phyloP scores from a whole-genome alignment of 805 yeast genomes.

The Lipomyces yamanashiensis region DNA sequence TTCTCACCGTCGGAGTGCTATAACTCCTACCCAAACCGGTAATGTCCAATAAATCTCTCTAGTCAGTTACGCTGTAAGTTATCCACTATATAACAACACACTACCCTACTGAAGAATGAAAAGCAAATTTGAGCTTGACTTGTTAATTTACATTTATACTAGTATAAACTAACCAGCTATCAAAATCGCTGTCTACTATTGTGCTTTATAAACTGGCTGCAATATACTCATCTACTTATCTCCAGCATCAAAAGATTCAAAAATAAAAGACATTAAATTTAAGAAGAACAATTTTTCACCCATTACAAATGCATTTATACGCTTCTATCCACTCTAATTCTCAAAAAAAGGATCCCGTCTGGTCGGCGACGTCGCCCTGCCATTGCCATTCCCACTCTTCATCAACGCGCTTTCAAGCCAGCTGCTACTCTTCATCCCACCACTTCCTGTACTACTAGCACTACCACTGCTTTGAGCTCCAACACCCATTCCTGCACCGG shows the following conservation, averaged over 20 bases:
- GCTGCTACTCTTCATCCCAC: slow-evolving; percentile 13
- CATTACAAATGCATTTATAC: not conserved
- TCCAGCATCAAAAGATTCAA: not conserved
- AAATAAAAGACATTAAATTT: not conserved
- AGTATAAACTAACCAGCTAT: too few species aligned
- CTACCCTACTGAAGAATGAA: too few species aligned
- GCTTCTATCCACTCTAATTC: too few species aligned
- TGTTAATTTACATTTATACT: too few species aligned
- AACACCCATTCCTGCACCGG: too few species aligned
- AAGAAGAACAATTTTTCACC: not conserved
- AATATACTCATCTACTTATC: not conserved
- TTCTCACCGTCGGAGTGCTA: too few species aligned
- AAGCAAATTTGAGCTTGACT: too few species aligned
- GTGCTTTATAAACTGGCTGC: not conserved
- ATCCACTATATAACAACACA: too few species aligned
- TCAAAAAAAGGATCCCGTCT: not conserved
- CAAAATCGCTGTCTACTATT: not conserved
- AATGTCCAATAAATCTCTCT: too few species aligned
- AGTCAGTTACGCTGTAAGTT: too few species aligned
- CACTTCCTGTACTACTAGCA: not conserved
- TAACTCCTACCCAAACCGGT: too few species aligned
- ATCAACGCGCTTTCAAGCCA: slow-evolving; percentile 33
- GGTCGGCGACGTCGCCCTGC: not conserved
- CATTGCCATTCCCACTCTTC: slow-evolving; percentile 13
- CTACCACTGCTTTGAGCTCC: too few species aligned